Percentiles rank a stretch among this genome's conserved stretches.
These are phyloP conservation scores for Saccharomyces mikatae DNA, from an alignment of 805 yeast species.

Conservation along the genomic window DNA sequence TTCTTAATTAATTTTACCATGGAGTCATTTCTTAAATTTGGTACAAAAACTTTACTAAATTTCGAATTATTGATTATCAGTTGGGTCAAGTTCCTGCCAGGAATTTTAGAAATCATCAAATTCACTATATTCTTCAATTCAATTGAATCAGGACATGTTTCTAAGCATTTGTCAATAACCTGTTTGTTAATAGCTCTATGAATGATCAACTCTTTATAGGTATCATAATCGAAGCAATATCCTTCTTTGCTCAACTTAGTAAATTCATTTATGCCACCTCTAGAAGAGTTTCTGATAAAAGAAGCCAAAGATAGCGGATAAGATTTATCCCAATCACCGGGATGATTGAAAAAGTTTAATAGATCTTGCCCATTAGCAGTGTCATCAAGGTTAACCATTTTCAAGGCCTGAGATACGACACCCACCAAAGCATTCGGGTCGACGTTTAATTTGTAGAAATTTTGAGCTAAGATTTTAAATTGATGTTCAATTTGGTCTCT, in stretches of 20 bases:
- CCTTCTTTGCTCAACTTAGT: conserved; percentile 20
- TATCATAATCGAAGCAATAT: conserved; percentile 28
- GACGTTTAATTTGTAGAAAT: conserved; percentile 20
- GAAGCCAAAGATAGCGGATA: conserved; percentile 26
- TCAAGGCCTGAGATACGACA: conserved; percentile 25
- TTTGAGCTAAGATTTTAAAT: conserved; percentile 19
- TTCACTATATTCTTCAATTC: conserved; percentile 18
- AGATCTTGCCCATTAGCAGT: conserved; percentile 8
- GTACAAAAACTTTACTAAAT: conserved; percentile 9
- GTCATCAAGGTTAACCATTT: conserved; percentile 9
- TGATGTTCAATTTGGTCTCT: conserved; percentile 24
- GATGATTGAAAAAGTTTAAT: conserved; percentile 19
- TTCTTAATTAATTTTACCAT: conserved; percentile 18
- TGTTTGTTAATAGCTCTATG: conserved; percentile 12
- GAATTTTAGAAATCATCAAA: conserved; percentile 11
- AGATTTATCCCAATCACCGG: conserved; percentile 30
- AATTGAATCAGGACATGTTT: conserved; percentile 13
- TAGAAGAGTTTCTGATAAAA: conserved; percentile 19
- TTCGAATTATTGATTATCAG: conserved; percentile 11
- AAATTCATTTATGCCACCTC: conserved; percentile 22
- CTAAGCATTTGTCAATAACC: conserved; percentile 13
- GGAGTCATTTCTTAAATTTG: conserved; percentile 19
- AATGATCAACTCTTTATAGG: conserved; percentile 23
- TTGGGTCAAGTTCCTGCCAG: conserved; percentile 8
- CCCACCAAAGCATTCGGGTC: conserved; percentile 21